phyloP scores from a whole-genome alignment of 345 rosid species.

The Orychophragmus violaceus region DNA sequence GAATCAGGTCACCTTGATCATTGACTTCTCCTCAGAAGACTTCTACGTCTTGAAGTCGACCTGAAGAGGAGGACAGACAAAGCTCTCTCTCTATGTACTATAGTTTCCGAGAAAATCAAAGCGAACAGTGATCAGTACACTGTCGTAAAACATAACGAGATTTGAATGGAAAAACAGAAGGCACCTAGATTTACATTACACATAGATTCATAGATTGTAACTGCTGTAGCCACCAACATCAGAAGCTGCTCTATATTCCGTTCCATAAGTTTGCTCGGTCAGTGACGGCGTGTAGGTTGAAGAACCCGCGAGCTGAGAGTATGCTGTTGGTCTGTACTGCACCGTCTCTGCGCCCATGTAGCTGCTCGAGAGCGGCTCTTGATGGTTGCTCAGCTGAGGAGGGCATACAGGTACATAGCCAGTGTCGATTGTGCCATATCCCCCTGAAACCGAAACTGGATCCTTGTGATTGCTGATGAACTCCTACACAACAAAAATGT shows the following conservation, averaged over 20 bases:
- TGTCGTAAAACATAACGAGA: neutral
- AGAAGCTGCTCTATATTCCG: slow-evolving; percentile 30
- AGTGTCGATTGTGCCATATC: slow-evolving; percentile 18
- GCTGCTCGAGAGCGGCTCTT: slow-evolving; percentile 20
- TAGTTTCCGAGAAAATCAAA: too few species aligned
- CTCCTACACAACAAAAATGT: slow-evolving; percentile 8
- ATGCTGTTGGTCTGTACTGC: slow-evolving; percentile 25
- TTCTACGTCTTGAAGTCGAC: too few species aligned
- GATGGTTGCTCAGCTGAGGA: slow-evolving; percentile 27
- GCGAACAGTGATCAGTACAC: too few species aligned
- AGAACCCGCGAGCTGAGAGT: slow-evolving; percentile 22
- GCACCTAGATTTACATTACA: slow-evolving; percentile 26
- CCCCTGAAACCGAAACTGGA: slow-evolving; percentile 21
- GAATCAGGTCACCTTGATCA: too few species aligned
- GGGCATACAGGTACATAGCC: slow-evolving; percentile 28
- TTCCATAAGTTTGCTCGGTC: slow-evolving; percentile 21
- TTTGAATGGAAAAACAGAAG: neutral
- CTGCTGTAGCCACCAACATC: slow-evolving; percentile 24
- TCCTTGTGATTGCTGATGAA: slow-evolving; percentile 35
- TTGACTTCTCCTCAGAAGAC: too few species aligned
- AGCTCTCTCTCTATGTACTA: too few species aligned
- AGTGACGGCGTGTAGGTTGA: slow-evolving; percentile 11
- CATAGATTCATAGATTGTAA: slow-evolving; percentile 18
- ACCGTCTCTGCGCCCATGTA: slow-evolving; percentile 21
- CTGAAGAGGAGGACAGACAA: too few species aligned